Percentiles rank a stretch among this genome's conserved stretches.
Evolutionary conservation across 495 filamentous ascomycete species (phyloP).

Genomic region (Aspergillus sparsus): DNA sequence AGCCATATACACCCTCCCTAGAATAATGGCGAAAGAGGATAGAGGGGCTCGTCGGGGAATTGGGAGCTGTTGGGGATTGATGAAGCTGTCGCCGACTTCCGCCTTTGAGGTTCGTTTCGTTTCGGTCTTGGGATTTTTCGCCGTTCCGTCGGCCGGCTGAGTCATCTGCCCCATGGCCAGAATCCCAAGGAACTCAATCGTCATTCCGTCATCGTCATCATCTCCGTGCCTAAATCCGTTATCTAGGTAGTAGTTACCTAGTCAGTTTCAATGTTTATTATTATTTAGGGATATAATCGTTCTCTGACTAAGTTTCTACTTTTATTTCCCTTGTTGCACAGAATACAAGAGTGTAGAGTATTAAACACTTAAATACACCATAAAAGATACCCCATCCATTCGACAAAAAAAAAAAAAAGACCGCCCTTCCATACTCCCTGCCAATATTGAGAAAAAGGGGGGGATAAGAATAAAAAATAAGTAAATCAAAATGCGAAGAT

Average conservation of each 20-base stretch:
- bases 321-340: not conserved
- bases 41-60: not conserved
- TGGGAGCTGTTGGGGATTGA: constrained; percentile 22
- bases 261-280: too few species aligned
- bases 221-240: constrained; percentile 10
- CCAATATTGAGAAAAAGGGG: constrained; percentile 10
- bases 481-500: too few species aligned
- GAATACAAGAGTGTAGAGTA: constrained; percentile 13
- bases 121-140: constrained; percentile 29
- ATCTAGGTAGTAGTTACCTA: too few species aligned
- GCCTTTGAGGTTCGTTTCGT: constrained; percentile 13
- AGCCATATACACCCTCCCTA: constrained; percentile 32
- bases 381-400: not conserved
- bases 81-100: constrained; percentile 25
- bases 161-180: constrained; percentile 25
- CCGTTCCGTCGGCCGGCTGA: constrained; percentile 30
- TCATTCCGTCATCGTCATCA: constrained; percentile 9
- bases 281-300: not conserved
- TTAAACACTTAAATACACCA: not conserved
- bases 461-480: constrained; percentile 3
- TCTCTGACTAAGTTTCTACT: not conserved
- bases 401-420: not conserved
- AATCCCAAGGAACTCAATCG: constrained; percentile 27
- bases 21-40: not conserved
- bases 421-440: constrained; percentile 12